A percentile compares a stretch with the other conserved stretches of the same genome.
Evolutionary conservation across 2,329 filamentous ascomycete species (phyloP).

Genomic region (Cercospora zeae-maydis): DNA sequence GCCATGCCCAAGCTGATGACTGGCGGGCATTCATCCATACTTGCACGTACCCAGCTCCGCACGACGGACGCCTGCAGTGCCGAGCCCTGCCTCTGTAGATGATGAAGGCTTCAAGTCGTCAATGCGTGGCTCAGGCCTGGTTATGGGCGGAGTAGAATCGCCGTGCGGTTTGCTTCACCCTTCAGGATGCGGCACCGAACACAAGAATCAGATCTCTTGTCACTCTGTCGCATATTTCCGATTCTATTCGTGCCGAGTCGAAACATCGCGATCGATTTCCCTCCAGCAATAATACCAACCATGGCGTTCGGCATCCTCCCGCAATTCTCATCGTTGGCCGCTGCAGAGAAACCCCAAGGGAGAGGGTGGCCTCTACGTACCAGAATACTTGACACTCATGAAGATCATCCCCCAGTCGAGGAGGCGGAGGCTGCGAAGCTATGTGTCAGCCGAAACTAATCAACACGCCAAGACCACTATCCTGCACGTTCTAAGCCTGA

Average conservation of each 20-base stretch:
- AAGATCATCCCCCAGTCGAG: background rate
- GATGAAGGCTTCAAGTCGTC: background rate
- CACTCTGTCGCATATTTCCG: background rate
- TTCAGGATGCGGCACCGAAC: too few species aligned
- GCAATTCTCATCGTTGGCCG: background rate
- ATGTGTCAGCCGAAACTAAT: background rate
- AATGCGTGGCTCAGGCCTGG: background rate
- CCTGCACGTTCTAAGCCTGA: background rate
- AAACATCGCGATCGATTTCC: background rate
- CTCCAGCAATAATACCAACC: background rate
- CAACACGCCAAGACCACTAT: background rate
- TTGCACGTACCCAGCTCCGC: background rate
- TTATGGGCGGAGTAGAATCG: background rate
- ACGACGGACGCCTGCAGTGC: background rate
- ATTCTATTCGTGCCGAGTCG: background rate
- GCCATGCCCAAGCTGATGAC: background rate
- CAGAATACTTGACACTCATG: background rate
- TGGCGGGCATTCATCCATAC: background rate
- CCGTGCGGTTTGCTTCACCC: background rate
- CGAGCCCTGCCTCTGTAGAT: background rate
- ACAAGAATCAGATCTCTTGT: background rate
- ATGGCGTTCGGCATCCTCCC: background rate
- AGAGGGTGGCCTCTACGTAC: background rate
- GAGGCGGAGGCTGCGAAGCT: background rate
- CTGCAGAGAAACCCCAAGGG: background rate